Conservation (phyloP, 139 green algal species). For the Coelastrella sp. region DNA sequence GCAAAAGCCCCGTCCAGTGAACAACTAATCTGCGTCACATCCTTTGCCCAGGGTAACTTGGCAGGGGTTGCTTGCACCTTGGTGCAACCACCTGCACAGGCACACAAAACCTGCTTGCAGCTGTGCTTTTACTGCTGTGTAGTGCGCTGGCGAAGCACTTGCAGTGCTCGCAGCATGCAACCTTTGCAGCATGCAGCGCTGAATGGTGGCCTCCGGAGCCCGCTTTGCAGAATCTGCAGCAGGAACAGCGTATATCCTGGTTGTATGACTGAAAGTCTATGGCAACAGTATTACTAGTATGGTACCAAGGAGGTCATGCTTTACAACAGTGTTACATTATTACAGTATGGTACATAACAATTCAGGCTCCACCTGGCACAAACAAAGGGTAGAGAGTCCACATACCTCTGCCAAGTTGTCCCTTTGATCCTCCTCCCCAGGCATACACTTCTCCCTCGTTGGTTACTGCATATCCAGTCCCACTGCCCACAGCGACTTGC, state of each 20-base stretch:
- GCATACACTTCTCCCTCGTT: slow-evolving; percentile 22
- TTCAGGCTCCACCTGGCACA: too few relatives aligned
- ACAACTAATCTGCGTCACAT: neutral
- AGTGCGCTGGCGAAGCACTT: too few relatives aligned
- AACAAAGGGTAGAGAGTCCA: too few relatives aligned
- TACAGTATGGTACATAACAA: too few relatives aligned
- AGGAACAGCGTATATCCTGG: too few relatives aligned
- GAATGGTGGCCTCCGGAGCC: too few relatives aligned
- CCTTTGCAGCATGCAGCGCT: too few relatives aligned
- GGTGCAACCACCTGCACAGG: slow-evolving; percentile 14
- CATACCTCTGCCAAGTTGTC: slow-evolving; percentile 39
- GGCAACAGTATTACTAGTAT: too few relatives aligned
- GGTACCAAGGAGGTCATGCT: neutral
- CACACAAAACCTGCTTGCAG: neutral
- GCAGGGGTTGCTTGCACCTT: slow-evolving; percentile 23
- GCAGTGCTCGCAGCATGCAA: too few relatives aligned
- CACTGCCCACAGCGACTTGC: slow-evolving; percentile 4
- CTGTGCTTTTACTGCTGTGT: neutral
- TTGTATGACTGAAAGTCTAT: too few relatives aligned
- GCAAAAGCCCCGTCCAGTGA: slow-evolving; percentile 18
- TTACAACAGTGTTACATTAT: neutral
- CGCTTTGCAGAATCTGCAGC: too few relatives aligned
- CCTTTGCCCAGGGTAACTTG: slow-evolving; percentile 32
- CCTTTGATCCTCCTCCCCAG: slow-evolving; percentile 25
- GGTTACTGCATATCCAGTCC: slow-evolving; percentile 32